Evolutionary conservation across 768 basidiomycete species (phyloP), one percentile per base, ranked within the genome.

Genomic region (Serendipita vermifera): DNA sequence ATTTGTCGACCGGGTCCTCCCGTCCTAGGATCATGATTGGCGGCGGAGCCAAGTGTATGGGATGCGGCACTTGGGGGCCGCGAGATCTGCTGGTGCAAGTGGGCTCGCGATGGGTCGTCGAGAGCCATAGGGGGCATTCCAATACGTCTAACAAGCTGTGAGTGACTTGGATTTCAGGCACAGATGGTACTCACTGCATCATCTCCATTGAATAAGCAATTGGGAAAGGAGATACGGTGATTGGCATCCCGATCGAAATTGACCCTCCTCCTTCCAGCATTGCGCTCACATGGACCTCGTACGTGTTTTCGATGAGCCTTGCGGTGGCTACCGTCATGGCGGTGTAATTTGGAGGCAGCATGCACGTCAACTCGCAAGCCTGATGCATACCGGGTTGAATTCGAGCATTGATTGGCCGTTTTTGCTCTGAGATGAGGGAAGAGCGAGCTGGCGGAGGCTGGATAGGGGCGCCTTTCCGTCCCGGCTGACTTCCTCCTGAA

Each of bases 271-370:
- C 77, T 35, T 82, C 86, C 70, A 87, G 77, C 48, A 86, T 74
- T 1, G 88, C 89, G 67, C 81, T 87, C 55, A 91, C 82, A 32
- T 73, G 74, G 38, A 93, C 71, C 46, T 78, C 75, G 67, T 93
- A 94, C 0, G 79, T 83, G 43, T 94, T 82, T 64, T 93, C 89
- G 56, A 94, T 84, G 64, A 89, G 83, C 58, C 87, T 71, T 11
- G 87, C 91, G 7, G 84, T 77, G 56, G 82, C 87, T 61, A 92
- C 72, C 7, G 90, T 85, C 26, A 87, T 82, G 5, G 87, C 83
- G 11, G 84, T 85, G 62, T 90, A 86, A 24, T 80, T 79, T 5
- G 76, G 72, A 0, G 84, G 81, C 31, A 96, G 75, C 61, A 75
- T 71, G 61, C 84, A 84, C 6, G 71, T 74, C 40, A 93, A 71